A percentile compares a stretch with the other conserved stretches of the same genome.
Evolutionary conservation across 306 rosid genomes (phyloP).

Genomic region (Crotalaria pallida): DNA sequence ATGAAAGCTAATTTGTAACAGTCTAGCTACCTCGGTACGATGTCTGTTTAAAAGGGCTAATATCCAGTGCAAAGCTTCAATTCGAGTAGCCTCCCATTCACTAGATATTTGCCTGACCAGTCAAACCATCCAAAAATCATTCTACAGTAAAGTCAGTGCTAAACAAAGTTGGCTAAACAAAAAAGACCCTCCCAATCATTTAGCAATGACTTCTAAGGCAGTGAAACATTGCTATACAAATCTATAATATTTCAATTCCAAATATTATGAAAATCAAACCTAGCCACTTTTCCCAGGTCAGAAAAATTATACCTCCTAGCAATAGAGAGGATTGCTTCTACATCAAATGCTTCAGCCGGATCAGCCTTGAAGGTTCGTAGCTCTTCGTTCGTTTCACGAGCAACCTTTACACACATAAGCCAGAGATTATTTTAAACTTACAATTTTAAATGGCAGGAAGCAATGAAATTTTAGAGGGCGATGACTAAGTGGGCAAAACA

Average conservation of each 20-base stretch:
- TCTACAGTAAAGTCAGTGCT: slow-evolving; percentile 20
- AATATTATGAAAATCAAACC: slow-evolving; percentile 34
- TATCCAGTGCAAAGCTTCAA: slow-evolving; percentile 96
- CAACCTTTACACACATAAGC: slow-evolving; percentile 63
- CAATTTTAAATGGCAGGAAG: slow-evolving; percentile 5
- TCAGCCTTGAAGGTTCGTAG: slow-evolving; percentile 73
- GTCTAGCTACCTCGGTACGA: slow-evolving; percentile 66
- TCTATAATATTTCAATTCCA: slow-evolving; percentile 11
- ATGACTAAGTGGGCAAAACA: neutral
- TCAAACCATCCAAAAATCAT: slow-evolving; percentile 33
- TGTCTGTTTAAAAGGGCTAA: slow-evolving; percentile 73
- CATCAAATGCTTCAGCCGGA: slow-evolving; percentile 85
- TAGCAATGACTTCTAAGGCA: slow-evolving; percentile 17
- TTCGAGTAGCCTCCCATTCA: slow-evolving; percentile 92
- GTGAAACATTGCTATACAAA: neutral
- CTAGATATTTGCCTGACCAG: slow-evolving; percentile 79
- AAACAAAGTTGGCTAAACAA: neutral
- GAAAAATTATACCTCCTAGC: slow-evolving; percentile 68
- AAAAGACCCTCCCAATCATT: slow-evolving; percentile 17
- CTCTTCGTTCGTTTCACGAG: slow-evolving; percentile 97
- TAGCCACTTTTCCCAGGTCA: slow-evolving; percentile 18
- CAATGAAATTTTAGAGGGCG: neutral
- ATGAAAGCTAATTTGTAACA: slow-evolving; percentile 14
- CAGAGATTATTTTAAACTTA: slow-evolving; percentile 10
- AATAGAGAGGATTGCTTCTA: slow-evolving; percentile 77